A percentile compares a stretch with the other conserved stretches of the same genome.
phyloP scores from a whole-genome alignment of 345 rosid genomes.

The Noccaea caerulescens region DNA sequence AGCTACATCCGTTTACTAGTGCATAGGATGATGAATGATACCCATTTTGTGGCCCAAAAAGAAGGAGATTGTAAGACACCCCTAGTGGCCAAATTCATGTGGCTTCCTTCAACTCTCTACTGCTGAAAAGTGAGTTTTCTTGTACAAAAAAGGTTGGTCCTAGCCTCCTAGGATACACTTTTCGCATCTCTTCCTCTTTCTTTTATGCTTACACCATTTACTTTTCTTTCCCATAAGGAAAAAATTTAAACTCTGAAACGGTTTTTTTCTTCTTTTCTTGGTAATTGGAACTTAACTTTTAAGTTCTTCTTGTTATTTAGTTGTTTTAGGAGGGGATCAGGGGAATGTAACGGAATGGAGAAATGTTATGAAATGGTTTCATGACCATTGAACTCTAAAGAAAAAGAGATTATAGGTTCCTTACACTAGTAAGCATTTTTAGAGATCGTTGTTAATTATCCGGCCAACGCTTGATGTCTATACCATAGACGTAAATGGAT shows the following conservation, averaged over 20 bases:
- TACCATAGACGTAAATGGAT: slow-evolving; percentile 5
- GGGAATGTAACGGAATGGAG: slow-evolving; percentile 5
- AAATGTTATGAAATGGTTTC: slow-evolving; percentile 17
- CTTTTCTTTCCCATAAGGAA: slow-evolving; percentile 5
- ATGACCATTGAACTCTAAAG: slow-evolving; percentile 30
- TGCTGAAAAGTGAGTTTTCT: slow-evolving; percentile 33
- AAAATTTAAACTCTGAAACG: background rate
- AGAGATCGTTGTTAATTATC: background rate
- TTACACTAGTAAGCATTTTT: slow-evolving; percentile 9
- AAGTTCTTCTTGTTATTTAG: slow-evolving; percentile 3
- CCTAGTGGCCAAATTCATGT: slow-evolving; percentile 34
- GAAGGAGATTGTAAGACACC: background rate
- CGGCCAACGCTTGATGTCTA: slow-evolving; percentile 5
- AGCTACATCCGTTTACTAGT: slow-evolving; percentile 9
- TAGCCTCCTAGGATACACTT: slow-evolving; percentile 40
- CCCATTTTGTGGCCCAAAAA: slow-evolving; percentile 40
- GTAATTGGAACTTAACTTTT: slow-evolving; percentile 20
- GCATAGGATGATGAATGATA: slow-evolving; percentile 19
- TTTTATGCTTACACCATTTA: slow-evolving; percentile 20
- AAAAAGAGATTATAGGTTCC: slow-evolving; percentile 14
- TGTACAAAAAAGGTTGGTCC: slow-evolving; percentile 46
- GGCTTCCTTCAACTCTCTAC: slow-evolving; percentile 31
- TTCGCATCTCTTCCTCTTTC: slow-evolving; percentile 40
- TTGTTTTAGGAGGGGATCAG: slow-evolving; percentile 1
- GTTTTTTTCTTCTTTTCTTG: slow-evolving; percentile 5